Evolutionary conservation across 768 basidiomycete genomes (phyloP).

Genomic region (Lyophyllum atratum): DNA sequence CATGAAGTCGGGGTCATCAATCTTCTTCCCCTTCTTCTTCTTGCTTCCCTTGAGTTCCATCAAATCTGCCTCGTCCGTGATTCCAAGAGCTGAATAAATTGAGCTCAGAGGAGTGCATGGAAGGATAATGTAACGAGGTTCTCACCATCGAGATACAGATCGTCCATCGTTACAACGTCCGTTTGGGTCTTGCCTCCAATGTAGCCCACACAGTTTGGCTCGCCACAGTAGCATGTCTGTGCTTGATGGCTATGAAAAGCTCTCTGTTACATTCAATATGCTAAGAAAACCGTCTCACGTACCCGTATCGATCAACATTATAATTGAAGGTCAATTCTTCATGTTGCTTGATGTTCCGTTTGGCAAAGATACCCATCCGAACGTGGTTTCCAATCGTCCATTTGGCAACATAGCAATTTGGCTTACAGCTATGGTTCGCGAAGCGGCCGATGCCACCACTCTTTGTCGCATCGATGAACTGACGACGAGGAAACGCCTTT

Average conservation of each 20-base stretch:
- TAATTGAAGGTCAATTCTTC: conserved; percentile 99
- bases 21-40: conserved; percentile 90
- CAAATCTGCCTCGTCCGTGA: conserved; percentile 85
- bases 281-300: conserved; percentile 25
- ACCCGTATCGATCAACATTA: conserved; percentile 99
- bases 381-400: conserved; percentile 91
- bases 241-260: conserved; percentile 74
- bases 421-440: conserved; percentile 96
- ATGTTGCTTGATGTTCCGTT: conserved; percentile 67
- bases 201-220: conserved; percentile 91
- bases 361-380: conserved; percentile 99
- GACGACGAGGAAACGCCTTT: not conserved
- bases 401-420: conserved; percentile 97
- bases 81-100: conserved; percentile 76
- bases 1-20: conserved; percentile 89
- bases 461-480: conserved; percentile 99
- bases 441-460: conserved; percentile 96
- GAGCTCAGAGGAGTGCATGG: not conserved
- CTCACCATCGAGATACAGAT: conserved; percentile 89
- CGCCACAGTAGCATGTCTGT: conserved; percentile 93
- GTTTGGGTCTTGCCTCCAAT: conserved; percentile 99
- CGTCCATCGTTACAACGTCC: conserved; percentile 92
- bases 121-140: not conserved
- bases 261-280: not conserved
- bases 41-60: conserved; percentile 89